Percentiles rank a stretch among this genome's conserved stretches.
Evolutionary conservation across 2,329 filamentous ascomycete genomes (phyloP).

Genomic region (Ascochyta rabiei): DNA sequence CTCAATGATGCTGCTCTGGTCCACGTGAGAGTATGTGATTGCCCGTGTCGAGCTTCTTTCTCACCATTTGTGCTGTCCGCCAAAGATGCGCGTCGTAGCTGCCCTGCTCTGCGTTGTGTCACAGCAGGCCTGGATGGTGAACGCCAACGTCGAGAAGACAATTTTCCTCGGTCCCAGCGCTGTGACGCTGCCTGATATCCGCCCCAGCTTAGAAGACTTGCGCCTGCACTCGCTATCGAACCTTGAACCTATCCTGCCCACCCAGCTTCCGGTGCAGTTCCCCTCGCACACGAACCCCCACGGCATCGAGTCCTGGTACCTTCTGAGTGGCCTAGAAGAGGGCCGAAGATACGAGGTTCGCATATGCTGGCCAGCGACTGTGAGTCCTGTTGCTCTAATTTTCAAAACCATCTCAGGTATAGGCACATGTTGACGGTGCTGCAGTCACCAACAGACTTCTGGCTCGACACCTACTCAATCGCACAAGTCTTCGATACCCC

Average conservation of each 20-base stretch:
- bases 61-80: conserved; percentile 20
- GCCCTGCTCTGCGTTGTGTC: conserved; percentile 39
- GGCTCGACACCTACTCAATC: conserved; percentile 68
- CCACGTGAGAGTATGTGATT: conserved; percentile 21
- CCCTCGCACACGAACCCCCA: conserved; percentile 59
- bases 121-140: conserved; percentile 42
- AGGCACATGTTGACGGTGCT: conserved; percentile 20
- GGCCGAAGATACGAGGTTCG: conserved; percentile 87
- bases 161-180: conserved; percentile 79
- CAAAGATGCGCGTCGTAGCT: conserved; percentile 44
- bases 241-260: conserved; percentile 59
- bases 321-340: conserved; percentile 72
- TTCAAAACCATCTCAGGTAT: conserved; percentile 6
- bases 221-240: conserved; percentile 70
- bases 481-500: conserved; percentile 66
- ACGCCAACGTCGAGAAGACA: conserved; percentile 86
- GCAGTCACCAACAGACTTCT: conserved; percentile 86
- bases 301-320: conserved; percentile 76
- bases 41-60: not conserved
- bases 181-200: conserved; percentile 61
- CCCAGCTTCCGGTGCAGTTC: conserved; percentile 71
- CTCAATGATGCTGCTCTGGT: conserved; percentile 20
- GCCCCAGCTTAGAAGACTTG: conserved; percentile 65
- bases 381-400: conserved; percentile 57
- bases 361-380: conserved; percentile 91